Percentiles rank a stretch among this genome's conserved stretches.
phyloP scores from a whole-genome alignment of 2,329 filamentous ascomycete species.

The Sclerotinia sclerotiorum region DNA sequence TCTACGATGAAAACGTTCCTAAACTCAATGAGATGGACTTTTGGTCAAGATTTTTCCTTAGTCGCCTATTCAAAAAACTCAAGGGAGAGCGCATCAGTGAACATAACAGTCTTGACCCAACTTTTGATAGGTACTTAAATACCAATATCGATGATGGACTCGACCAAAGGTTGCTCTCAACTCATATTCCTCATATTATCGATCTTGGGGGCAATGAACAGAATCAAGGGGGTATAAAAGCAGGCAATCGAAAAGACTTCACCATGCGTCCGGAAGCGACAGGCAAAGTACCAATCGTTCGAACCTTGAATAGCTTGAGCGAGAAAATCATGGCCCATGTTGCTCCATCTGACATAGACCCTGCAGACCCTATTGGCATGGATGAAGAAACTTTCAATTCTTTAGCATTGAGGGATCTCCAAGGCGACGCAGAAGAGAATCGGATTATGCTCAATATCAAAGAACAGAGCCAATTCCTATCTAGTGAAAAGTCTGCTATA shows the following conservation, averaged over 20 bases:
- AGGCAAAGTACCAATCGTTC: constrained; percentile 83
- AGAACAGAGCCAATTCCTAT: constrained; percentile 82
- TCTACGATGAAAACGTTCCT: constrained; percentile 92
- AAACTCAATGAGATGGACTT: constrained; percentile 78
- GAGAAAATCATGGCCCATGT: constrained; percentile 93
- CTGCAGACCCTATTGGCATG: constrained; percentile 62
- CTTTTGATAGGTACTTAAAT: constrained; percentile 84
- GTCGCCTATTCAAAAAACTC: constrained; percentile 83
- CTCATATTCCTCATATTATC: constrained; percentile 82
- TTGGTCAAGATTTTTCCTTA: constrained; percentile 93
- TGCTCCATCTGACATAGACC: constrained; percentile 71
- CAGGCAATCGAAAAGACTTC: constrained; percentile 82
- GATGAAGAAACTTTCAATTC: constrained; percentile 74
- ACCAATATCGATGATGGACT: constrained; percentile 61
- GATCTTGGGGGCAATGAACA: constrained; percentile 93
- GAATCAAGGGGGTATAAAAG: constrained; percentile 79
- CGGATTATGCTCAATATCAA: constrained; percentile 84
- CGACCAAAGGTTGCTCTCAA: constrained; percentile 55
- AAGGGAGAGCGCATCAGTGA: constrained; percentile 85
- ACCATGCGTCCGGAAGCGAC: constrained; percentile 79
- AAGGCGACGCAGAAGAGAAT: constrained; percentile 69
- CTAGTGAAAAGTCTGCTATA: constrained; percentile 50
- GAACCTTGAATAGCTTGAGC: constrained; percentile 84
- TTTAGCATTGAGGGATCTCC: constrained; percentile 77
- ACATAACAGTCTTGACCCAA: constrained; percentile 70